phyloP scores from a whole-genome alignment of 2,329 filamentous ascomycete genomes.

The Emmonsiellopsis sp. region DNA sequence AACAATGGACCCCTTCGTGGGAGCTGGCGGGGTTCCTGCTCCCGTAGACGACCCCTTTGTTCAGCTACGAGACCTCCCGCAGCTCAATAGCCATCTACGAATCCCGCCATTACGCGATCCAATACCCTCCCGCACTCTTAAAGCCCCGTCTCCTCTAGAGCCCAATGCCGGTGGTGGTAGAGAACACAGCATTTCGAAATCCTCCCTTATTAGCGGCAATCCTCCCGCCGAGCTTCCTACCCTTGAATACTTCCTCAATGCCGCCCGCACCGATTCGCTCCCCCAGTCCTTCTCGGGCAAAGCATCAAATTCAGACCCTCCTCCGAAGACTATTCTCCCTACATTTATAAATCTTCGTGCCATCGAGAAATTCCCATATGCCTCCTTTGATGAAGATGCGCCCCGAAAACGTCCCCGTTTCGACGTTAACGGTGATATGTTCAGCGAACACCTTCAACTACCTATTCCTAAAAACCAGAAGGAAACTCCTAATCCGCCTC shows the following conservation, averaged over 20 bases:
- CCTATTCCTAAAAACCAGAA: conserved; percentile 39
- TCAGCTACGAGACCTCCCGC: conserved; percentile 32
- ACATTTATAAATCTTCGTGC: conserved; percentile 40
- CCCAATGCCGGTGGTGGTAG: conserved; percentile 29
- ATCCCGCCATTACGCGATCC: conserved; percentile 41
- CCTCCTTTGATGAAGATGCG: conserved; percentile 29
- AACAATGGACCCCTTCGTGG: conserved; percentile 7
- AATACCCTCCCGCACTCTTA: conserved; percentile 31
- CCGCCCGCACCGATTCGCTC: conserved; percentile 25
- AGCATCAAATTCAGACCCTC: conserved; percentile 25
- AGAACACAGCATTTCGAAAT: conserved; percentile 21
- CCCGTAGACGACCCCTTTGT: conserved; percentile 32
- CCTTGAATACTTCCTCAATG: conserved; percentile 27
- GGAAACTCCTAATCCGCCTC: conserved; percentile 31
- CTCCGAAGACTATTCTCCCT: conserved; percentile 32
- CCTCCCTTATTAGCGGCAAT: conserved; percentile 17
- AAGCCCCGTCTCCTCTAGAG: conserved; percentile 36
- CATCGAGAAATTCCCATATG: conserved; percentile 34
- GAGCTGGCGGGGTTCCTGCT: conserved; percentile 17
- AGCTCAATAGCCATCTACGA: conserved; percentile 29
- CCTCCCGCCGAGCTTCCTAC: conserved; percentile 28
- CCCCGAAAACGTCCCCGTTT: conserved; percentile 35
- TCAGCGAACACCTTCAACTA: conserved; percentile 37
- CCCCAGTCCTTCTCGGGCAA: conserved; percentile 22
- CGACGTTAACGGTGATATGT: conserved; percentile 31